Conservation (phyloP, 2,329 filamentous ascomycete genomes). For the Aspergillus sp. region DNA sequence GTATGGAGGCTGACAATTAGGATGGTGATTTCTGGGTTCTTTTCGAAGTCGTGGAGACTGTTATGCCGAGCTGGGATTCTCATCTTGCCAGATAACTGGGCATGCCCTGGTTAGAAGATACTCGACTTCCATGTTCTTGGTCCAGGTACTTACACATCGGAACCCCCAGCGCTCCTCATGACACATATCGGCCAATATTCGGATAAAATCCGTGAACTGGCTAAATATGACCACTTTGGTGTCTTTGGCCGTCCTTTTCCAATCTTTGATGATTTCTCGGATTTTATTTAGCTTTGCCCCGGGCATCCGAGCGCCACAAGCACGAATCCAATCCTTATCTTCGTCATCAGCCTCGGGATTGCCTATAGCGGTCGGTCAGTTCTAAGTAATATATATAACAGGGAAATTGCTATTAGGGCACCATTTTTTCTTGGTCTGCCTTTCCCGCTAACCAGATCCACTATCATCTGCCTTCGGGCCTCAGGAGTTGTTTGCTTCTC, state of each 20-base stretch:
- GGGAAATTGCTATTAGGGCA: neutral
- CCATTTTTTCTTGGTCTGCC: conserved; percentile 2
- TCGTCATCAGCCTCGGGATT: conserved; percentile 19
- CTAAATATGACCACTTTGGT: conserved; percentile 63
- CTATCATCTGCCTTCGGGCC: conserved; percentile 5
- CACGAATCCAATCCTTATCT: conserved; percentile 28
- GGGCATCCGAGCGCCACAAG: conserved; percentile 28
- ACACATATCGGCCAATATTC: conserved; percentile 54
- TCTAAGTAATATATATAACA: neutral
- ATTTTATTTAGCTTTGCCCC: conserved; percentile 43
- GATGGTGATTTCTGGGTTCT: conserved; percentile 42
- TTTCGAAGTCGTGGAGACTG: conserved; percentile 49
- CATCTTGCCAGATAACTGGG: conserved; percentile 52
- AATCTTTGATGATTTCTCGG: conserved; percentile 36
- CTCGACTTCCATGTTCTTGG: neutral
- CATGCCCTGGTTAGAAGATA: neutral
- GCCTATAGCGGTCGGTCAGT: neutral
- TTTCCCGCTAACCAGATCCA: neutral
- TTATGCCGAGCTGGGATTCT: conserved; percentile 44
- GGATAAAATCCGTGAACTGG: conserved; percentile 56
- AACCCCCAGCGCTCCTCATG: conserved; percentile 49
- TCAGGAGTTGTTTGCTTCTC: neutral
- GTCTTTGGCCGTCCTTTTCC: conserved; percentile 43
- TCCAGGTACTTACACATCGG: conserved; percentile 11
- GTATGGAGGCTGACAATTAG: conserved; percentile 58